Conservation (phyloP, 257 asterid genomes). For the Coffea eugenioides region DNA sequence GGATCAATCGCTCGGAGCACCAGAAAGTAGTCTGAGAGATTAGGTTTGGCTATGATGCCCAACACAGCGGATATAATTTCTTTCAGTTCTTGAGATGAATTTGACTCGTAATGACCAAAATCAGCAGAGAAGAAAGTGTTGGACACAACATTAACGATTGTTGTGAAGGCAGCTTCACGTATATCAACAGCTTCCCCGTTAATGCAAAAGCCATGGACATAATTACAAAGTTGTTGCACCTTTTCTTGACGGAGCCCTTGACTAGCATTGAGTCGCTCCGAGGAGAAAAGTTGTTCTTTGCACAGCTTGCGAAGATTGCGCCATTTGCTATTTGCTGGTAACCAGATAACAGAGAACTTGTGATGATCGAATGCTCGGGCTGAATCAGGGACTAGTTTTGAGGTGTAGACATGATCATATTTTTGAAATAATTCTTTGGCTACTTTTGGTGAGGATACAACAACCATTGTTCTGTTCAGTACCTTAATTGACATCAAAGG, state of each 20-base stretch:
- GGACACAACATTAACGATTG: background rate
- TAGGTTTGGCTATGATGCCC: background rate
- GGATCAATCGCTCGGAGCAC: slow-evolving; percentile 9
- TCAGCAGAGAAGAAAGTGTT: slow-evolving; percentile 7
- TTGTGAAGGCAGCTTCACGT: slow-evolving; percentile 8
- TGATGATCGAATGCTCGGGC: slow-evolving; percentile 4
- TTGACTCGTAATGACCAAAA: slow-evolving; percentile 1
- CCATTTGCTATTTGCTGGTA: slow-evolving; percentile 21
- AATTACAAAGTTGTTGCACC: slow-evolving; percentile 4
- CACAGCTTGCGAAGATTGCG: slow-evolving; percentile 20
- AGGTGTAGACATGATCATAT: background rate
- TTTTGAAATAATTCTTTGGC: background rate
- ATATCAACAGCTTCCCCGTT: background rate
- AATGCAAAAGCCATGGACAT: slow-evolving; percentile 14
- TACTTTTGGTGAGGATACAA: background rate
- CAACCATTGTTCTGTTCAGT: background rate
- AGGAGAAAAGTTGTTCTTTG: slow-evolving; percentile 26
- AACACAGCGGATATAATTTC: slow-evolving; percentile 1
- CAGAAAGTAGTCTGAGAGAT: slow-evolving; percentile 14
- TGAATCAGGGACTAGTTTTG: background rate
- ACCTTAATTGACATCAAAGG: slow-evolving; percentile 32
- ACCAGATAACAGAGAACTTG: slow-evolving; percentile 6
- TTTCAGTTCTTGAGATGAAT: slow-evolving; percentile 4
- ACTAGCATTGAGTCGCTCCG: slow-evolving; percentile 1
- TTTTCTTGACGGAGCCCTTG: slow-evolving; percentile 27